Percentiles rank a stretch among this genome's conserved stretches.
These are phyloP conservation scores for Solanum clarkiae DNA, from an alignment of 257 asterid genomes.

Conservation along the genomic window DNA sequence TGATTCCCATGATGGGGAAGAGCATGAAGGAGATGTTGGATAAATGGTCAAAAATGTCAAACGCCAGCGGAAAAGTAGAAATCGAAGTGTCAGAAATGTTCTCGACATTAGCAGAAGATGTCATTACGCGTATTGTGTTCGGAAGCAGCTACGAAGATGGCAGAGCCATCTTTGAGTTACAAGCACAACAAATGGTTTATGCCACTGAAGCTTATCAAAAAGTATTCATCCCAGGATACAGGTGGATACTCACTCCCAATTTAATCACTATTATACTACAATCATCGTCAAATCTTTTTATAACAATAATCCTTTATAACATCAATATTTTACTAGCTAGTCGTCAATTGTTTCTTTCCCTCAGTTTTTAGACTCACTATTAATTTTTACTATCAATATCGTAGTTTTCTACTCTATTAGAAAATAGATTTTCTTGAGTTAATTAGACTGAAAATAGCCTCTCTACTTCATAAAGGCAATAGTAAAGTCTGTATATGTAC, in stretches of 20 bases:
- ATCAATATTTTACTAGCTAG: too few relatives aligned
- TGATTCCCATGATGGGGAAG: slow-evolving; percentile 71
- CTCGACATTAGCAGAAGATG: slow-evolving; percentile 61
- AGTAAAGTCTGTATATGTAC: too few relatives aligned
- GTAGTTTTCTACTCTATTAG: too few relatives aligned
- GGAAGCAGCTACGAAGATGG: slow-evolving; percentile 84
- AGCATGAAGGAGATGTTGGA: slow-evolving; percentile 52
- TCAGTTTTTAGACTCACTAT: too few relatives aligned
- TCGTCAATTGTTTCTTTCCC: too few relatives aligned
- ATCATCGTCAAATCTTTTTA: background rate
- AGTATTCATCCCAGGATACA: slow-evolving; percentile 71
- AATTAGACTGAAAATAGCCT: too few relatives aligned
- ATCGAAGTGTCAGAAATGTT: slow-evolving; percentile 67
- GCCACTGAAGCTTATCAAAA: slow-evolving; percentile 85
- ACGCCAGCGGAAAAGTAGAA: slow-evolving; percentile 38
- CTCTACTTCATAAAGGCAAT: too few relatives aligned
- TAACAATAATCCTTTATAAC: background rate
- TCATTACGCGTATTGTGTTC: slow-evolving; percentile 57
- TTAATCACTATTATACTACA: too few relatives aligned
- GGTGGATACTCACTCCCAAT: slow-evolving; percentile 20
- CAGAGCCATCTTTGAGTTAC: slow-evolving; percentile 53
- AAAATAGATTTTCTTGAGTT: too few relatives aligned
- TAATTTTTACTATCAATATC: too few relatives aligned
- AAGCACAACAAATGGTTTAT: slow-evolving; percentile 78
- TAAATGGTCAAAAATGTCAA: slow-evolving; percentile 49